Base-by-base conservation (phyloP, 768 basidiomycete genomes). In the Serendipita sp. region DNA sequence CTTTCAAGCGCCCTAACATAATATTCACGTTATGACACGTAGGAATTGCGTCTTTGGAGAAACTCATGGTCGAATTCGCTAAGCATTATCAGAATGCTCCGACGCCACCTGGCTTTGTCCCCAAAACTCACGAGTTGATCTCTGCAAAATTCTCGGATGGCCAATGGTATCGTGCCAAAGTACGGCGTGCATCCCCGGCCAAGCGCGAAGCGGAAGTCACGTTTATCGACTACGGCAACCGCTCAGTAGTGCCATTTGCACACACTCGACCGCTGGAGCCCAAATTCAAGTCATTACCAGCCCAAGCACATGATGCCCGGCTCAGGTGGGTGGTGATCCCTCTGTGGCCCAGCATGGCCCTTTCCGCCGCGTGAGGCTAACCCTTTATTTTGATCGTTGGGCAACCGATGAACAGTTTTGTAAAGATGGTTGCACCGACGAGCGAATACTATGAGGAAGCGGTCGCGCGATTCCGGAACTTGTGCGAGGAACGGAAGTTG, bases 181-280 rank as follows among this genome's bases (percentile, higher is more conserved):
- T 97, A 66, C 87, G 88, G 63, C 81, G 89, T 23, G 77, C 83
- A n/a, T 94, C 91, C 51, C 83, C 90, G 3, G 70, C 89, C 46
- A 96, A 94, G 76, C 92, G 88, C 72, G 91, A 96, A 74, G 93
- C 91, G 3, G 91, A 96, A 73, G 86, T 99, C 38, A 85, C 86
- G 5, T 97, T 97, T 76, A 94, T 97, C 69, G 88, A 91, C 73
- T 91, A 95, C 71, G 95, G 95, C 36, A 98, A 99, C 74, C 89
- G 93, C 74, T 92, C 95, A 71, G 88, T 81, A 1, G 78, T 97
- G 10, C 75, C 86, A 3, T 97, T 91, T 74, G 76, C 82, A n/a
- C 78, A 86, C 68, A 85, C 96, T 67, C 83, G 96, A 28, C 93
- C 94, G 2, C 81, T 99, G 56, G 94, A 97, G 69, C 75, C 85